A percentile compares a stretch with the other conserved stretches of the same genome.
Evolutionary conservation across 176 grass and related monocot genomes (phyloP).

Genomic region (Poa annua): DNA sequence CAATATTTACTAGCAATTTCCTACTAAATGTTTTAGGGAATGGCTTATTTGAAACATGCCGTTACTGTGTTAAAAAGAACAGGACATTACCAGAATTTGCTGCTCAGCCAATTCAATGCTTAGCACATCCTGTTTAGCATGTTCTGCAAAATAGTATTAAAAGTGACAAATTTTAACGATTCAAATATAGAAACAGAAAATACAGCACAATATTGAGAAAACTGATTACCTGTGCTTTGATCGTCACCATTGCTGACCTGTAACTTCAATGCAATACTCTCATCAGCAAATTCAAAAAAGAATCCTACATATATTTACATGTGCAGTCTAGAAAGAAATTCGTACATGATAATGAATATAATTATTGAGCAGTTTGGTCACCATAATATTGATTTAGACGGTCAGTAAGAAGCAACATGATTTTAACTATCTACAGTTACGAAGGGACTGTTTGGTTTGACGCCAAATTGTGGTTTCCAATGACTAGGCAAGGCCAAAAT

Average conservation of each 20-base stretch:
- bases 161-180: constrained; percentile 23
- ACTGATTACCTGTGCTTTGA: constrained; percentile 69
- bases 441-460: not conserved
- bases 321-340: constrained; percentile 21
- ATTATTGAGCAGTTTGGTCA: not conserved
- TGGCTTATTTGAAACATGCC: not conserved
- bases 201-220: not conserved
- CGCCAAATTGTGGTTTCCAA: not conserved
- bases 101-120: constrained; percentile 80
- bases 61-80: constrained; percentile 48
- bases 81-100: constrained; percentile 87
- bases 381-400: constrained; percentile 1
- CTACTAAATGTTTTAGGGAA: not conserved
- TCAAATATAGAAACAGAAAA: constrained; percentile 25
- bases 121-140: constrained; percentile 63
- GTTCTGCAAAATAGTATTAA: constrained; percentile 55
- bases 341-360: not conserved
- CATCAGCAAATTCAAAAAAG: constrained; percentile 39
- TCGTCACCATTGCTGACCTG: constrained; percentile 67
- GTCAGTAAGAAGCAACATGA: not conserved
- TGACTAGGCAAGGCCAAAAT: not conserved
- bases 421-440: not conserved
- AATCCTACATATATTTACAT: constrained; percentile 31
- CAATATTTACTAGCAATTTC: constrained; percentile 24
- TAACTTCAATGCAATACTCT: constrained; percentile 41